These are phyloP conservation scores for Globisporangium mamillatum DNA, from an alignment of 352 stramenopile species.

Conservation along the genomic window DNA sequence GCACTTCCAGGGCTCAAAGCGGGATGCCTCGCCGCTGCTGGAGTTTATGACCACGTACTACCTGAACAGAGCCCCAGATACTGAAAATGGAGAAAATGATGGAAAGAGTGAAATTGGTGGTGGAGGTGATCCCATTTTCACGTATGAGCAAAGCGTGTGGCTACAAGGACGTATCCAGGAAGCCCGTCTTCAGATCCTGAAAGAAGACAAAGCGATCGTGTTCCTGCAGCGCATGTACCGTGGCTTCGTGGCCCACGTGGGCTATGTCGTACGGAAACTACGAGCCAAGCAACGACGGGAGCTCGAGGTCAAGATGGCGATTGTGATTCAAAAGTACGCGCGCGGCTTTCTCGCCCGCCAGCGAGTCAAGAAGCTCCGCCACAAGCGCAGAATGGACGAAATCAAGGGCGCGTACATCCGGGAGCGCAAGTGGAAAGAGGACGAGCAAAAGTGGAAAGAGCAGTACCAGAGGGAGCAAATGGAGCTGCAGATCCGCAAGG, in stretches of 20 bases:
- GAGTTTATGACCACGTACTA: conserved; percentile 50
- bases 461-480: conserved; percentile 61
- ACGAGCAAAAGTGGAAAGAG: conserved; percentile 48
- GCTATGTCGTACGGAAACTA: conserved; percentile 37
- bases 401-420: conserved; percentile 58
- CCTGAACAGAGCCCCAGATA: conserved; percentile 1
- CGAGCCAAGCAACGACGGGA: conserved; percentile 27
- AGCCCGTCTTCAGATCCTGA: conserved; percentile 27
- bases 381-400: conserved; percentile 35
- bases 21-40: conserved; percentile 40
- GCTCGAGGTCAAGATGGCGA: conserved; percentile 33
- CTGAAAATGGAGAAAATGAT: neutral
- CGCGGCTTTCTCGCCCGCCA: conserved; percentile 37
- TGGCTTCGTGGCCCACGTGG: conserved; percentile 39
- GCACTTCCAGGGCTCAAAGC: conserved; percentile 29
- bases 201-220: conserved; percentile 42
- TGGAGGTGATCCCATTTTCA: conserved; percentile 21
- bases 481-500: conserved; percentile 44
- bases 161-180: conserved; percentile 36
- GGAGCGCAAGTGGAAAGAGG: conserved; percentile 54
- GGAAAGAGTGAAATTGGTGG: neutral
- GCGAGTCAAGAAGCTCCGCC: conserved; percentile 24
- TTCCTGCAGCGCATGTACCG: conserved; percentile 56
- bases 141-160: conserved; percentile 40
- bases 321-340: conserved; percentile 32